Percentiles rank a stretch among this genome's conserved stretches.
Conservation (phyloP, 805 yeast species). For the Candida oleophila region DNA sequence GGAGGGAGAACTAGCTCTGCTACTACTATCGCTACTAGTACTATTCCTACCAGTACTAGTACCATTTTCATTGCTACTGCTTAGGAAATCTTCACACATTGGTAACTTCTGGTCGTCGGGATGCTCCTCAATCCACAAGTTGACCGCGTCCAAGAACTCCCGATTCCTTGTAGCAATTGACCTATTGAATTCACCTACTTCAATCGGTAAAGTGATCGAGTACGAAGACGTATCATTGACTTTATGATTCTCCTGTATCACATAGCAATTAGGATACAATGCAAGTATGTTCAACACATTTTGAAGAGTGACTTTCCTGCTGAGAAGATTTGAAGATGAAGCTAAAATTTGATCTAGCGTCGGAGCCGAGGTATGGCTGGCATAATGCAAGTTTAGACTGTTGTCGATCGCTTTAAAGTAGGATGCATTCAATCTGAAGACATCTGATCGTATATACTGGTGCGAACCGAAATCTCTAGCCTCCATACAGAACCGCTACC, state of each 20-base stretch:
- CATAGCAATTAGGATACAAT: slow-evolving; percentile 16
- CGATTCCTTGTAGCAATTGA: slow-evolving; percentile 8
- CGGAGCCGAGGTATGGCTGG: slow-evolving; percentile 30
- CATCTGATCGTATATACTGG: background rate
- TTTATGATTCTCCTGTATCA: slow-evolving; percentile 6
- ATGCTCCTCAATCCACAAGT: slow-evolving; percentile 4
- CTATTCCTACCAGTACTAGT: background rate
- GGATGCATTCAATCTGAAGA: background rate
- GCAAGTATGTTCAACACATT: slow-evolving; percentile 18
- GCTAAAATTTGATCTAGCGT: slow-evolving; percentile 19
- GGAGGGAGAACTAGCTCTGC: slow-evolving; percentile 7
- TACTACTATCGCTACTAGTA: no score
- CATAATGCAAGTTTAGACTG: slow-evolving; percentile 30
- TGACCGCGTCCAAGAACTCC: background rate
- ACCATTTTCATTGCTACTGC: background rate
- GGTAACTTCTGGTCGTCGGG: slow-evolving; percentile 1
- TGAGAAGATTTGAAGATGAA: slow-evolving; percentile 17
- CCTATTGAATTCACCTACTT: slow-evolving; percentile 12
- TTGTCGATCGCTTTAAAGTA: slow-evolving; percentile 30
- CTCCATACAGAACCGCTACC: background rate
- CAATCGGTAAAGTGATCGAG: slow-evolving; percentile 10
- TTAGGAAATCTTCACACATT: background rate
- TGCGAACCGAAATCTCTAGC: background rate
- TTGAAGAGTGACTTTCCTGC: slow-evolving; percentile 15
- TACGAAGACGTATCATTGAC: slow-evolving; percentile 1